Conservation (phyloP, 2,329 filamentous ascomycete genomes). For the Cytospora piceae region DNA sequence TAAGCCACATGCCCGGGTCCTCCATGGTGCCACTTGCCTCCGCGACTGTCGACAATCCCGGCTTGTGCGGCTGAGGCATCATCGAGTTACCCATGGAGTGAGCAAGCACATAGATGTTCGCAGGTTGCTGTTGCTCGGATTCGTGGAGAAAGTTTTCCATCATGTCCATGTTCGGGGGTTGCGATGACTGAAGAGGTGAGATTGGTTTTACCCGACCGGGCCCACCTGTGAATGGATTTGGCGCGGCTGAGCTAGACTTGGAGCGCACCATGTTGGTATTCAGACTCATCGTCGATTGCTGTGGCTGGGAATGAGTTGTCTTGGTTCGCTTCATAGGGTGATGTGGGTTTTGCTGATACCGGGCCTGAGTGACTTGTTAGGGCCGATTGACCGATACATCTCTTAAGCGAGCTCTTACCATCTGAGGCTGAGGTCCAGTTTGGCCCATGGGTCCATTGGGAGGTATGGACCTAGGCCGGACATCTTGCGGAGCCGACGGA, state of each 20-base stretch:
- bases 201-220: constrained; percentile 41
- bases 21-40: constrained; percentile 31
- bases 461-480: constrained; percentile 13
- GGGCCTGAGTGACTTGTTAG: constrained; percentile 8
- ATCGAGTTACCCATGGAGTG: constrained; percentile 19
- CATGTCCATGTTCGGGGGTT: constrained; percentile 18
- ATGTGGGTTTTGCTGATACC: constrained; percentile 19
- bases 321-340: constrained; percentile 39
- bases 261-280: constrained; percentile 50
- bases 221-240: constrained; percentile 44
- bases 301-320: constrained; percentile 37
- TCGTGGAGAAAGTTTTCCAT: constrained; percentile 31
- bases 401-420: constrained; percentile 21
- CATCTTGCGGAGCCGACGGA: constrained; percentile 14
- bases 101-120: constrained; percentile 30
- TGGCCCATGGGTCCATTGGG: constrained; percentile 18
- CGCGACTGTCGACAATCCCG: constrained; percentile 16
- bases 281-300: constrained; percentile 34
- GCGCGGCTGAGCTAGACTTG: constrained; percentile 46
- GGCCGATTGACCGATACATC: background rate
- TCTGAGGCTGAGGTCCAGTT: constrained; percentile 14
- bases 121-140: constrained; percentile 30
- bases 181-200: constrained; percentile 32
- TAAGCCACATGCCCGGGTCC: constrained; percentile 33
- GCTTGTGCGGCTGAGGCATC: constrained; percentile 7